These are phyloP conservation scores for Gigaspora rosea DNA, from an alignment of 192 early-diverging fungal species.

Conservation along the genomic window DNA sequence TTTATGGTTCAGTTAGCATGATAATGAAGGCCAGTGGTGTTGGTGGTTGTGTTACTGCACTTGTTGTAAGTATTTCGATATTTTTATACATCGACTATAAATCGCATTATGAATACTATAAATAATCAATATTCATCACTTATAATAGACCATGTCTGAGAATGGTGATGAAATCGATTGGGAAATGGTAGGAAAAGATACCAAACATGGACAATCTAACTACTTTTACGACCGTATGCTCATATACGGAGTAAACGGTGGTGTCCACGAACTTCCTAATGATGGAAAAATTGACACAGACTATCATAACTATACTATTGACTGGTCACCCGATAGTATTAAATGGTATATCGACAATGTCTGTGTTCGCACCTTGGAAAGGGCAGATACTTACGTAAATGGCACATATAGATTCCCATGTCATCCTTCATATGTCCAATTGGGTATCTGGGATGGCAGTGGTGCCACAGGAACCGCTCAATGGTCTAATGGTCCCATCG, in stretches of 20 bases:
- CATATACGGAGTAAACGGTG: conserved; percentile 36
- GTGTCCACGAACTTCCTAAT: conserved; percentile 35
- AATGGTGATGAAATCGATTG: conserved; percentile 59
- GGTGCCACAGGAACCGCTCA: conserved; percentile 21
- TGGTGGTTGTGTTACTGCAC: conserved; percentile 41
- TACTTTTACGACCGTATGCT: conserved; percentile 43
- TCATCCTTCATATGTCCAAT: conserved; percentile 48
- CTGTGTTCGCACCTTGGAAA: conserved; percentile 42
- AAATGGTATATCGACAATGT: conserved; percentile 51
- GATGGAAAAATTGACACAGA: conserved; percentile 7
- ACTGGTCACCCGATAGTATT: conserved; percentile 50
- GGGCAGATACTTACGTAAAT: conserved; percentile 34
- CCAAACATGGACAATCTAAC: conserved; percentile 44
- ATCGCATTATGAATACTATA: conserved; percentile 12
- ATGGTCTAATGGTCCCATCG: conserved; percentile 29
- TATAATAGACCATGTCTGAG: conserved; percentile 40
- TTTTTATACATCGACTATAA: background rate
- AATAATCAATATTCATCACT: background rate
- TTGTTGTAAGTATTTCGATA: conserved; percentile 29
- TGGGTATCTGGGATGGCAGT: conserved; percentile 62
- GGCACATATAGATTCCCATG: conserved; percentile 44
- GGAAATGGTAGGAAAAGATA: conserved; percentile 52
- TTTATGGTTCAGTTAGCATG: conserved; percentile 44
- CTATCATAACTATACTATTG: conserved; percentile 51
- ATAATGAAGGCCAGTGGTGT: conserved; percentile 38